Base-by-base conservation (phyloP, 805 yeast species). In the Pichia scutulata region DNA sequence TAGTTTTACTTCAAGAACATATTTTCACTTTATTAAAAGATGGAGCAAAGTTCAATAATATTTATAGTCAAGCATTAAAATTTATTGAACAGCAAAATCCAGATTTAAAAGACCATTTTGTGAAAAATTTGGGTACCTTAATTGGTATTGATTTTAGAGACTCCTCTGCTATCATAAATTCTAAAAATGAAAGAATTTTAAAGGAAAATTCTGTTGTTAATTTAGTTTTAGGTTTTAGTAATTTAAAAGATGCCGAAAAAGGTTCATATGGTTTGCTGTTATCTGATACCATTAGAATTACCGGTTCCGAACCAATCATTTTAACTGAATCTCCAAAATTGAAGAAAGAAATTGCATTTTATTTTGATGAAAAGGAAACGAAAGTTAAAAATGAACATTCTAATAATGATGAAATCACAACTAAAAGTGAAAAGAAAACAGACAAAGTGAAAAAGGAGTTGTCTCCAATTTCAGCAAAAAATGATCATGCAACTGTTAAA, bases 131-230 rank as follows among this genome's bases (percentile, higher is more conserved):
- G 55, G 98, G 98, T 48, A 87, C 93, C 78, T 73, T 87, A 51
- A 83, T 87, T 50, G 98, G 98, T 52, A 76, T 92, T 54, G 97
- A 89, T 61, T 88, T 87, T 62, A 78, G 95, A 67, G 97, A 89
- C 65, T 75, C 90, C 0, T 71, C 83, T 2, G 80, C 86, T 55
- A 74, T 89, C 18, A 70, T 92, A 48, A 86, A 85, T 61, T 74
- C 78, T 24, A 89, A 86, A 60, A 85, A 81, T 64, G 86, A 83
- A 39, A 74, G 92, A 57, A 69, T 65, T 22, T 70, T 92, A 46
- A 75, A 75, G 52, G 84, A 82, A 52, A 92, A 90, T 41, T 82
- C 88, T 58, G 81, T 88, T 21, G 76, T 89, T 48, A 81, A 87
- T 42, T 68, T 92, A 51, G 81, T 87, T 3, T 69, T 90, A 53